Evolutionary conservation across 345 rosid genomes (phyloP), one percentile per base, ranked within the genome.

Genomic region (Sisymbrium irio): DNA sequence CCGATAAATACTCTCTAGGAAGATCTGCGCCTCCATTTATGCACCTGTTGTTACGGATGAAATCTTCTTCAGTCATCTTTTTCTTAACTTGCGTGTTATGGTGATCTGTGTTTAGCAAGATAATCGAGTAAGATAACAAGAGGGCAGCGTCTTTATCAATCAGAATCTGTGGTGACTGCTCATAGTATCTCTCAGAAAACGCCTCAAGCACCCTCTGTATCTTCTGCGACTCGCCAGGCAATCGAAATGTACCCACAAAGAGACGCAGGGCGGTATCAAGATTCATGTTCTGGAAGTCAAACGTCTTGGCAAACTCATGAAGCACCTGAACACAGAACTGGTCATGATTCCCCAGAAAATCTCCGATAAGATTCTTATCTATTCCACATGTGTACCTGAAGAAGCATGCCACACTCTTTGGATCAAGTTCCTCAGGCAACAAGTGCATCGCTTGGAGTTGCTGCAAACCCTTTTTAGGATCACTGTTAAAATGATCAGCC

Each of bases 191-290:
- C 78, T 87, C 92, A 70, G 92, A 80, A 82, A 89, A 89, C 18
- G 96, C 96, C 79, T 87, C 96, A 35, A 89, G 88, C 62, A 87
- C 90, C 77, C 96, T 82, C 64, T 87, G 87, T 73, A 89, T 89
- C 82, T 89, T 89, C 83, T 89, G 96, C 22, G 92, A 83, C 78
- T 89, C 96, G 2, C 92, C 96, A 62, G 96, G 90, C 79, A 89
- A 76, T 66, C 89, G 83, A 73, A 89, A 89, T 33, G 92, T 85
- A 60, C 87, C 96, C 57, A 89, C 77, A 74, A 89, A 87, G 32
- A 89, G 82, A 62, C 96, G 87, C 83, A 89, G 74, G 5, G 96
- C 96, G 14, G 77, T 77, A 78, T 86, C 96, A 54, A 89, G 72
- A 80, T 62, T 87, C 92, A 89, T 86, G 53, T 71, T 86, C 60